Evolutionary conservation across 805 yeast genomes (phyloP).

Genomic region (Candida ipomoeae): DNA sequence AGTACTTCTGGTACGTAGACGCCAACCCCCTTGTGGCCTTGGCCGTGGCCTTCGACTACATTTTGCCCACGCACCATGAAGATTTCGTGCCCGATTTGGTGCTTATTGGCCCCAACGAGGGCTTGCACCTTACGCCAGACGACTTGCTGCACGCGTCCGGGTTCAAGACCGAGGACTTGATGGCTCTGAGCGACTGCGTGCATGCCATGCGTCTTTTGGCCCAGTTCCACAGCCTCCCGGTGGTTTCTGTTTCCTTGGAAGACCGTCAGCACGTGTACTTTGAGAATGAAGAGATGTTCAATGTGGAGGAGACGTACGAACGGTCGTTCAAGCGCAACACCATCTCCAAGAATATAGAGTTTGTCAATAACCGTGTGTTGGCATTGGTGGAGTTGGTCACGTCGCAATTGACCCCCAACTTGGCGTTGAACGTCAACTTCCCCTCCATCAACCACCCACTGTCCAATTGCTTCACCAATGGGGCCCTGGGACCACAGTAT

Average conservation of each 20-base stretch:
- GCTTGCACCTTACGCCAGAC: conserved; percentile 14
- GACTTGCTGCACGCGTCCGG: background rate
- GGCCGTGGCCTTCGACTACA: conserved; percentile 22
- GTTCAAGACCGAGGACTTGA: conserved; percentile 9
- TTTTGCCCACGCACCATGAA: conserved; percentile 24
- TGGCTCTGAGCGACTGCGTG: conserved; percentile 3
- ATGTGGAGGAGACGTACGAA: conserved; percentile 10
- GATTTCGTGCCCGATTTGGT: conserved; percentile 30
- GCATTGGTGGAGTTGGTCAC: conserved; percentile 18
- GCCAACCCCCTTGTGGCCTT: conserved; percentile 24
- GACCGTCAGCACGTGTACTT: conserved; percentile 30
- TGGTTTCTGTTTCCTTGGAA: conserved; percentile 22
- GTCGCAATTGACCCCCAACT: conserved; percentile 4
- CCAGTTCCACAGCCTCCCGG: conserved; percentile 17
- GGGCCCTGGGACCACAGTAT: conserved; percentile 7
- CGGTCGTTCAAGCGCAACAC: conserved; percentile 18
- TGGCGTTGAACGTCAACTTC: conserved; percentile 23
- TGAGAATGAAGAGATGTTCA: conserved; percentile 30
- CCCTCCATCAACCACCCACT: conserved; percentile 26
- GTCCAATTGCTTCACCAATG: conserved; percentile 20
- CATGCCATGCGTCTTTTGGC: conserved; percentile 19
- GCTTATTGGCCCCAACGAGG: conserved; percentile 34
- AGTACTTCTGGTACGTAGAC: conserved; percentile 32
- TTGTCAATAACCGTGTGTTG: conserved; percentile 23
- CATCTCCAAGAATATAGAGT: conserved; percentile 21